Conservation (phyloP, 495 filamentous ascomycete species). For the Penicillium antarcticum region DNA sequence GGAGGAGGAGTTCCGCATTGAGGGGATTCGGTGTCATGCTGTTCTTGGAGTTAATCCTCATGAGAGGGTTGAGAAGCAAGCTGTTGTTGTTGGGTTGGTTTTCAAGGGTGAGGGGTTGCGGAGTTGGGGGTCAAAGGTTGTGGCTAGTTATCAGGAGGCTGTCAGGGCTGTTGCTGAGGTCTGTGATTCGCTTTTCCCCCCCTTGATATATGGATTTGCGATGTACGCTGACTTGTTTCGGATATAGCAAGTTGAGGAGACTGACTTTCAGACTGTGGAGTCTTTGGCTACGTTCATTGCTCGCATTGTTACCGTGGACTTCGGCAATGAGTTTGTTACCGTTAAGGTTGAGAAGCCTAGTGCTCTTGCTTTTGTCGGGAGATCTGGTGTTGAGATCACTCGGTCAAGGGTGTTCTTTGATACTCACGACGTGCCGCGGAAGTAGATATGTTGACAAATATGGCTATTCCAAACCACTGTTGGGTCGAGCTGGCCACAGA, state of each 20-base stretch:
- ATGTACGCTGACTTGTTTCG: slow-evolving; percentile 2
- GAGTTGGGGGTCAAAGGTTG: slow-evolving; percentile 38
- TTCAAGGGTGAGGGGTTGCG: slow-evolving; percentile 42
- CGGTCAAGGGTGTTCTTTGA: slow-evolving; percentile 47
- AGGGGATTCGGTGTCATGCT: slow-evolving; percentile 43
- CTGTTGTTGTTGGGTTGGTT: slow-evolving; percentile 48
- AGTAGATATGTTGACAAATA: not conserved
- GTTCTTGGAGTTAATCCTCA: slow-evolving; percentile 58
- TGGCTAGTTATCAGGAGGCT: slow-evolving; percentile 44
- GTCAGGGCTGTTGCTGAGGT: slow-evolving; percentile 45
- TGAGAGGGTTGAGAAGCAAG: slow-evolving; percentile 56
- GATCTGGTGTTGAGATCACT: slow-evolving; percentile 56
- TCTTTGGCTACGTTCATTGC: slow-evolving; percentile 53
- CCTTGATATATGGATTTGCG: no score
- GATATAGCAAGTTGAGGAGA: slow-evolving; percentile 47
- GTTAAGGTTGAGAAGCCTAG: slow-evolving; percentile 57
- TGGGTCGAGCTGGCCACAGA: no score
- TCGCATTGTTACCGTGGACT: slow-evolving; percentile 49
- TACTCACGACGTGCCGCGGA: slow-evolving; percentile 17
- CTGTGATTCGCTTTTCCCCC: slow-evolving; percentile 7
- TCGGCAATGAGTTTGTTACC: slow-evolving; percentile 49
- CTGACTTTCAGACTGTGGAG: slow-evolving; percentile 55
- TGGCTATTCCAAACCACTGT: no score
- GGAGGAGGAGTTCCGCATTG: slow-evolving; percentile 44
- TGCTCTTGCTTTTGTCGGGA: slow-evolving; percentile 53